These are phyloP conservation scores for Wakefieldia striispora DNA, from an alignment of 768 basidiomycete genomes.

Conservation along the genomic window DNA sequence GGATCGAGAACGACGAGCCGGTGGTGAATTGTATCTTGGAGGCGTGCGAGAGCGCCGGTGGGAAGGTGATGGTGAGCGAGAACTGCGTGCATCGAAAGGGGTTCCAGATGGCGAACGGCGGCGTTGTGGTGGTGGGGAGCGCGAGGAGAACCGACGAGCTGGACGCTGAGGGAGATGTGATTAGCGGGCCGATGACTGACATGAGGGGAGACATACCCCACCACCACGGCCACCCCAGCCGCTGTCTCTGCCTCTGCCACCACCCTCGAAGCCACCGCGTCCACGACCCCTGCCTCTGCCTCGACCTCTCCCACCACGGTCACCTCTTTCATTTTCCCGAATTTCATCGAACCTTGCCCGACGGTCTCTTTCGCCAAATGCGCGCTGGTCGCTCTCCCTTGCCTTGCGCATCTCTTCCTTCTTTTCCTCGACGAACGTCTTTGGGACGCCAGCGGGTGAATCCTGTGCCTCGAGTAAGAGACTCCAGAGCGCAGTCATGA, in stretches of 20 bases:
- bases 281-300: conserved; percentile 60
- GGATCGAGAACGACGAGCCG: conserved; percentile 39
- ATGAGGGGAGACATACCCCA: conserved; percentile 31
- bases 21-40: conserved; percentile 31
- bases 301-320: conserved; percentile 49
- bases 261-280: conserved; percentile 47
- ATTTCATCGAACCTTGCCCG: conserved; percentile 68
- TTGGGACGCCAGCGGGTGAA: conserved; percentile 85
- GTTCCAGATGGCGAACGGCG: conserved; percentile 42
- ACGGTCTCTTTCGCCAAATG: conserved; percentile 70
- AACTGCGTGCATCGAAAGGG: conserved; percentile 37
- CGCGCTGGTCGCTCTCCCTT: conserved; percentile 58
- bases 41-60: conserved; percentile 36
- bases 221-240: conserved; percentile 72
- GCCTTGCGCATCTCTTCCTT: conserved; percentile 85
- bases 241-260: conserved; percentile 49
- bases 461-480: conserved; percentile 91
- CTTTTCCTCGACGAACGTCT: conserved; percentile 87
- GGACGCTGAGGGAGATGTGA: conserved; percentile 33
- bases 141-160: conserved; percentile 44
- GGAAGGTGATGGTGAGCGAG: conserved; percentile 35
- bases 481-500: conserved; percentile 89
- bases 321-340: conserved; percentile 55
- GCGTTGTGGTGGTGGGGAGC: conserved; percentile 47
- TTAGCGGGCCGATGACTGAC: conserved; percentile 7